Base-by-base conservation (phyloP, 768 basidiomycete genomes). In the Imleria badia region DNA sequence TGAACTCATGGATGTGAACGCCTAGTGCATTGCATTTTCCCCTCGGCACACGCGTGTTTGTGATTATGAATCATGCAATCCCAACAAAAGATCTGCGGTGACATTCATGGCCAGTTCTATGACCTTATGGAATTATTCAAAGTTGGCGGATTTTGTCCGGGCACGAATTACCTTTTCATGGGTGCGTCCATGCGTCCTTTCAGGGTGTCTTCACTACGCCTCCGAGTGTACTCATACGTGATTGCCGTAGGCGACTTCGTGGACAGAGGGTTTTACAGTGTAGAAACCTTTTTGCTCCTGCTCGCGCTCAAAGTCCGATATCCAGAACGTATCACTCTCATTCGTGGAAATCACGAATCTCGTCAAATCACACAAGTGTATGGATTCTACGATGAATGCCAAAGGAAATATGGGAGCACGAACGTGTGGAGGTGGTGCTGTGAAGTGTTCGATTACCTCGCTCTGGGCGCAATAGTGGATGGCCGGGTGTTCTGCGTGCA, bases 381-480 rank as follows among this genome's bases (percentile, higher is more conserved):
- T 68, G 91, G 91, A 19, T 93, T 93, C 66, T 93, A 91, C 72
- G 96, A 98, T 72, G 96, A 98, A 68, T 98, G 96, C 70, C 91
- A 94, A 72, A 77, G 95, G 34, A 98, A 98, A 71, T 98, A 97
- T 65, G 95, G 95, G 5, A 85, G 82, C 63, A 86, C 84, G 55
- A 94, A 94, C 71, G 96, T 98, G 51, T 98, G 96, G 95, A 75
- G 96, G 60, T 97, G 94, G 85, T 98, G 95, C 72, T 98, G 94
- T 70, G 95, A 98, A 66, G 94, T 98, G 10, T 99, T 99, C 63
- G 96, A 98, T 70, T 98, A 97, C 72, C 83, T 98, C 44, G 91
- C 92, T 29, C 76, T 98, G 38, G 94, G 89, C 13, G 96, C 96
- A 17, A 86, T 98, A 61, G 94, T 98, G n/a, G 96, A 98, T 69